Conservation (phyloP, 768 basidiomycete genomes). For the Pulveroboletus ravenelii region DNA sequence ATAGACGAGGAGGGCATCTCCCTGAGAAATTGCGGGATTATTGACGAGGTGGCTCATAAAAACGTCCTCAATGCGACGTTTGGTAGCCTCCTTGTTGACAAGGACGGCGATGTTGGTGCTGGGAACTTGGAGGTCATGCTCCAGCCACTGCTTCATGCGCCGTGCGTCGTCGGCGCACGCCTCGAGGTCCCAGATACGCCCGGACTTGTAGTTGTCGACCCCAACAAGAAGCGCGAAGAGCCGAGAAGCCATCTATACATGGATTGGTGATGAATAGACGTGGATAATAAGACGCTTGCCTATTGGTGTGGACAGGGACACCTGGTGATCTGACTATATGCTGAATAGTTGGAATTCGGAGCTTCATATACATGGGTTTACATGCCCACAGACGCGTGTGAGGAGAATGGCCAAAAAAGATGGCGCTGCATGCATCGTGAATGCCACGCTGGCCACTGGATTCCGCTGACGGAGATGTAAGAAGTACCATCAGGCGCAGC, state of each 20-base stretch:
- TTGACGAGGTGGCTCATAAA: conserved; percentile 62
- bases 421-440: neutral
- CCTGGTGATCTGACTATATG: conserved; percentile 9
- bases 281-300: conserved; percentile 7
- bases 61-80: conserved; percentile 52
- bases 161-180: conserved; percentile 63
- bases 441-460: conserved; percentile 3
- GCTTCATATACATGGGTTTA: conserved; percentile 16
- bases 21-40: conserved; percentile 53
- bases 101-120: conserved; percentile 53
- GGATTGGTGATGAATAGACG: conserved; percentile 5
- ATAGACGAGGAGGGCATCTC: conserved; percentile 64
- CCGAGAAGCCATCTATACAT: conserved; percentile 37
- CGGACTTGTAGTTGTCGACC: conserved; percentile 65
- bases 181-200: conserved; percentile 59
- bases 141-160: conserved; percentile 53
- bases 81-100: conserved; percentile 55
- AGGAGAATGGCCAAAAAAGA: neutral
- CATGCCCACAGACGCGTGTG: conserved; percentile 8
- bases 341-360: neutral
- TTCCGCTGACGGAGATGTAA: conserved; percentile 19
- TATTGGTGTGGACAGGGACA: conserved; percentile 1
- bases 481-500: conserved; percentile 11
- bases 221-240: conserved; percentile 67
- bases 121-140: conserved; percentile 53